Base-by-base conservation (phyloP, 2,329 filamentous ascomycete species). In the Ophiostoma angusticollis region DNA sequence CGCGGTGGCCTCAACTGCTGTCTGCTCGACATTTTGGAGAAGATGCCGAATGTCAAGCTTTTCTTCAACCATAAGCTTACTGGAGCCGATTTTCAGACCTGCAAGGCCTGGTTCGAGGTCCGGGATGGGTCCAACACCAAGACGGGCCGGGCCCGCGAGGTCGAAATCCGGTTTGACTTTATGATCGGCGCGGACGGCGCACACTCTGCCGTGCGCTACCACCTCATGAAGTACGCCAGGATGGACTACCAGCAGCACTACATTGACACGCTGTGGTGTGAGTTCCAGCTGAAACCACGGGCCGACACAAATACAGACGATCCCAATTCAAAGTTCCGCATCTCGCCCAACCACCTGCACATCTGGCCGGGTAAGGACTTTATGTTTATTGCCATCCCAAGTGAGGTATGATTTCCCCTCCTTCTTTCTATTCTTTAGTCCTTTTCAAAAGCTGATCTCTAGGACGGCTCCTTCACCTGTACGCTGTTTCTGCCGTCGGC, bases 301-400 rank as follows among this genome's bases (percentile, higher is more conserved):
- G 45, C 58, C 2, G 50, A 51, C 0, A 38, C 48, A 7, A 32
- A 46, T 11, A 45, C 46, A 5, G 47, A 53, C 21, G 55, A 59
- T 25, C 47, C 57, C 13, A 49, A 56, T 32, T 58, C 61, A 21
- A 65, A 58, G 48, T 96, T 93, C 55, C 68, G 70, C 34, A 91
- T 96, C 49, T 91, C 85, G 0, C 85, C 86, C 2, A 84, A 95
- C 51, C 87, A 96, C 55, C 68, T 98, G 2, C 91, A 98, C 59
- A 98, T 98, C 55, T 98, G 91, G 91, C 91, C 91, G 0, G 86
- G 84, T 23, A 79, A 78, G 50, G 78, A 87, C 30, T 89, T 91
- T 52, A 96, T 98, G 93, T 98, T 98, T 61, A 98, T 98, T 53
- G 93, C 91, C 14, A 87, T 98, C 31, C 89, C 91, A 0, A 79